phyloP scores from a whole-genome alignment of 257 asterid genomes.

The Solanum bukasovii region DNA sequence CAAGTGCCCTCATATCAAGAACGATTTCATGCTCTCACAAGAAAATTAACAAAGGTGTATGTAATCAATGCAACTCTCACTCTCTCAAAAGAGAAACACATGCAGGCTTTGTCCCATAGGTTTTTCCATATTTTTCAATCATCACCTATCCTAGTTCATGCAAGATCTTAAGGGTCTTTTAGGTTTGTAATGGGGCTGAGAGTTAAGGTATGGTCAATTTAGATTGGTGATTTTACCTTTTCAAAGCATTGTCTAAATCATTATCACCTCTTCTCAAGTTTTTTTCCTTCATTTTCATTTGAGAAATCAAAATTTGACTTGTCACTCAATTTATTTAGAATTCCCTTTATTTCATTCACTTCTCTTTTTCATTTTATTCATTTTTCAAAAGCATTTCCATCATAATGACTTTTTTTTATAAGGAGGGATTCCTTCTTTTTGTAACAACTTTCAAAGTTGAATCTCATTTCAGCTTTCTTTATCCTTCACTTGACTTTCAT shows the following conservation, averaged over 20 bases:
- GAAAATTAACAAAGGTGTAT: neutral
- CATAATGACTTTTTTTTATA: neutral
- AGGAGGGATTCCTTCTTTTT: neutral
- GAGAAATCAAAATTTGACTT: neutral
- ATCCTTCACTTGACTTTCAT: neutral
- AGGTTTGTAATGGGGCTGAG: neutral
- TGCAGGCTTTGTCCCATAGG: neutral
- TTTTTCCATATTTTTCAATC: neutral
- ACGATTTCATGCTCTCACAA: neutral
- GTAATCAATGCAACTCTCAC: neutral
- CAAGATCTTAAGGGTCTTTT: neutral
- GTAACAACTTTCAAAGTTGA: neutral
- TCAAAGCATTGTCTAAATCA: neutral
- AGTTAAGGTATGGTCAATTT: neutral
- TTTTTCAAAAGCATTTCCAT: too few species aligned
- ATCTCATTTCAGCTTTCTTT: too few species aligned
- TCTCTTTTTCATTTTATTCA: too few species aligned
- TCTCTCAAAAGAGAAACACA: neutral
- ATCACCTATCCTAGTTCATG: neutral
- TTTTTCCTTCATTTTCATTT: neutral
- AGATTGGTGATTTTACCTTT: neutral
- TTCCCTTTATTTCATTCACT: neutral
- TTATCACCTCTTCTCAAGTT: neutral
- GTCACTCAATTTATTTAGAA: too few species aligned
- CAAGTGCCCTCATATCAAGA: neutral